Percentiles rank a stretch among this genome's conserved stretches.
These are phyloP conservation scores for Trametes coccinea DNA, from an alignment of 768 basidiomycete genomes.

Conservation along the genomic window DNA sequence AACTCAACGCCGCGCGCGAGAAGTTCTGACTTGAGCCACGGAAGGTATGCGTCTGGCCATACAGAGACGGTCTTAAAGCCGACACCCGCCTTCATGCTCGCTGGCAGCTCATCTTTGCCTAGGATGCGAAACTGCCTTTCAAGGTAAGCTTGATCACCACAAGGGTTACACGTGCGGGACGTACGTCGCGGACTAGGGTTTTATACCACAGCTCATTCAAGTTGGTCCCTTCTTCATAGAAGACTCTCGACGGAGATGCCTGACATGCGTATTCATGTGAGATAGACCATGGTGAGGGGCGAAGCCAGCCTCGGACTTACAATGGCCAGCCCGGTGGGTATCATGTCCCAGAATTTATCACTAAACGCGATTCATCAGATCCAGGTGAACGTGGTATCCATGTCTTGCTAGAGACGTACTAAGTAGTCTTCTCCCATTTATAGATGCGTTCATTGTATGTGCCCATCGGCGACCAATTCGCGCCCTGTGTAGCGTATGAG, in stretches of 20 bases:
- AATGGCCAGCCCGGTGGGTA: slow-evolving; percentile 43
- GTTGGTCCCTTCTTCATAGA: slow-evolving; percentile 25
- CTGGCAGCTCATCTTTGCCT: slow-evolving; percentile 37
- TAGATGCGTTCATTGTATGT: slow-evolving; percentile 35
- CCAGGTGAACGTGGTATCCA: neutral
- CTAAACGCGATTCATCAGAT: slow-evolving; percentile 27
- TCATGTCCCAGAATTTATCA: slow-evolving; percentile 50
- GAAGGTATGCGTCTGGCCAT: slow-evolving; percentile 52
- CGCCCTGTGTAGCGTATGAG: slow-evolving; percentile 36
- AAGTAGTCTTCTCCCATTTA: slow-evolving; percentile 43
- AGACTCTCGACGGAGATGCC: slow-evolving; percentile 42
- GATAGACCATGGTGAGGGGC: neutral
- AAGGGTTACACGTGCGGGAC: slow-evolving; percentile 7
- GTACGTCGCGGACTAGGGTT: slow-evolving; percentile 41
- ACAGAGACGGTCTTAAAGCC: slow-evolving; percentile 49
- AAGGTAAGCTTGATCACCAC: neutral
- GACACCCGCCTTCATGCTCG: slow-evolving; percentile 38
- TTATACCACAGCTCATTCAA: slow-evolving; percentile 39
- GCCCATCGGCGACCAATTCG: slow-evolving; percentile 46
- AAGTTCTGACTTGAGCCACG: slow-evolving; percentile 47
- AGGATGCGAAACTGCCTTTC: slow-evolving; percentile 36
- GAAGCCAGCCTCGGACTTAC: slow-evolving; percentile 27
- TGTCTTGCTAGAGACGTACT: slow-evolving; percentile 35
- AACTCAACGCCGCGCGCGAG: slow-evolving; percentile 44
- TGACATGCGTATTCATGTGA: slow-evolving; percentile 15